Percentiles rank a stretch among this genome's conserved stretches.
phyloP scores from a whole-genome alignment of 441 rosid genomes.

The Rhodomyrtus psidioides region DNA sequence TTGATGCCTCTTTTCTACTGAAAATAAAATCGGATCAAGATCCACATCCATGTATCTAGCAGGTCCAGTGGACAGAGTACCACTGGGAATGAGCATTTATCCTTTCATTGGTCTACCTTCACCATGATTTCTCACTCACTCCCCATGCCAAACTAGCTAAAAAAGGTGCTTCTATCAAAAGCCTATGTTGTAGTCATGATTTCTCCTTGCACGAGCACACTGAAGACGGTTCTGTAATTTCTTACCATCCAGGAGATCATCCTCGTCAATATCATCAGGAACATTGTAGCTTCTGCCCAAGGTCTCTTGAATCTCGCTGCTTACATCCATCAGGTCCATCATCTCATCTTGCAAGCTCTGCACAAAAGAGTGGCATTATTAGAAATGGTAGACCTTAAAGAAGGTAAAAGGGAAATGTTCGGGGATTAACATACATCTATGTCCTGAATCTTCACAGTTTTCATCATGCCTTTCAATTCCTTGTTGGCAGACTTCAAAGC shows the following conservation, averaged over 20 bases:
- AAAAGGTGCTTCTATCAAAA: not conserved
- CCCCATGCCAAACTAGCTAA: not conserved
- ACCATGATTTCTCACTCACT: not conserved
- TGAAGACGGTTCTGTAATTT: not conserved
- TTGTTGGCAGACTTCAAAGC: constrained; percentile 68
- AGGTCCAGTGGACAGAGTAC: not conserved
- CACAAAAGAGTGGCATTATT: not conserved
- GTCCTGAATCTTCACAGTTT: not conserved
- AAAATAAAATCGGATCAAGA: not conserved
- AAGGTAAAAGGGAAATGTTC: not conserved
- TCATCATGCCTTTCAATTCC: not conserved
- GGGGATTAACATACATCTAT: constrained; percentile 24
- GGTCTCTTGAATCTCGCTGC: constrained; percentile 92
- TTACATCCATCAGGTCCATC: constrained; percentile 97
- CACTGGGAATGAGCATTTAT: not conserved
- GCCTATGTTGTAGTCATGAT: not conserved
- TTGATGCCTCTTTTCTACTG: not conserved
- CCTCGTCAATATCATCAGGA: constrained; percentile 98
- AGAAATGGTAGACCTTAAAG: not conserved
- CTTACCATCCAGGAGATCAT: constrained; percentile 97
- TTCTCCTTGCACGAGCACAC: not conserved
- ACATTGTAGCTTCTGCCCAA: constrained; percentile 88
- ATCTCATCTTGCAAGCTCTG: constrained; percentile 99
- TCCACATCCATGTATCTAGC: not conserved
- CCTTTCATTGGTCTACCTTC: not conserved